Evolutionary conservation across 2,329 filamentous ascomycete species (phyloP), one percentile per base, ranked within the genome.

Genomic region (Paecilomyces dactylethromorphus): DNA sequence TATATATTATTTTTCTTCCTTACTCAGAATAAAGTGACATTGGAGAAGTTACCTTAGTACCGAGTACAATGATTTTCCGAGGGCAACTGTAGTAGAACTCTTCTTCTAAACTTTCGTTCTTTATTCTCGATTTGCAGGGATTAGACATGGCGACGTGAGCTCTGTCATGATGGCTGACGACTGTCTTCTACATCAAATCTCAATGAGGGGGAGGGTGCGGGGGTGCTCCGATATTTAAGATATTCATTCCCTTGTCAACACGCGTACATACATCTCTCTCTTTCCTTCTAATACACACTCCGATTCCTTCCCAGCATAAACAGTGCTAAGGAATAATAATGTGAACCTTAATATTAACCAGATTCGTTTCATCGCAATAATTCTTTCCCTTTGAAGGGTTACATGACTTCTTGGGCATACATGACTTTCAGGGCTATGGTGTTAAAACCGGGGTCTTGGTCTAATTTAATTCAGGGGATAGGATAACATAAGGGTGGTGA

Each of bases 371-470:
- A 67, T 74, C 64, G 65, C 68, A 65, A 66, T 63, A 65, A 66
- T 69, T 73, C 68, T 67, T 69, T 70, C 65, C 64, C 67, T 61
- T 64, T 54, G 59, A 45, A 63, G 65, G 67, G 63, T 67, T 77
- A 77, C 74, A 77, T 76, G 72, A 76, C 65, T 74, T 73, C 67
- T 69, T 64, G 70, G 68, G 71, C 69, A 72, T 73, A 73, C 71
- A 73, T 72, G 71, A 72, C 63, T 61, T 64, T 65, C 68, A 58
- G 59, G 56, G 63, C 59, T 59, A 71, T 66, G 70, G 66, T 72
- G 69, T 67, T 57, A 59, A 63, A 63, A 61, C 56, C 62, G 57
- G 62, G 65, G 65, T 64, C 64, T 70, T 70, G 68, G 70, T 74
- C 71, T 74, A 74, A 73, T 71, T 73, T 69, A 68, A 71, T 70